Conservation (phyloP, 2,329 filamentous ascomycete species). For the Cladosporium sp. region DNA sequence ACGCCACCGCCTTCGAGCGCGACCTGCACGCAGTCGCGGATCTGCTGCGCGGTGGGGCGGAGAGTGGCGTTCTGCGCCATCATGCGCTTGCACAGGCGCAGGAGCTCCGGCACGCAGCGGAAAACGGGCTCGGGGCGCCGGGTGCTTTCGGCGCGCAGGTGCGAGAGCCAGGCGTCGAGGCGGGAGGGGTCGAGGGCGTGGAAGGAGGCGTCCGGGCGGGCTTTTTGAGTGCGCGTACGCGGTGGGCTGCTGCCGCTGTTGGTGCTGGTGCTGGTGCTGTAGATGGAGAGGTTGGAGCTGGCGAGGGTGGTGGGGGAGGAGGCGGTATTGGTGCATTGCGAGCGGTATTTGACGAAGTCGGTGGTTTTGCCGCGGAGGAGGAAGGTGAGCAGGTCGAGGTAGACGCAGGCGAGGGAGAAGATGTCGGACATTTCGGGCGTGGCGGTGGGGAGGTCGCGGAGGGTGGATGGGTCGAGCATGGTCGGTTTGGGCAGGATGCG, state of each 20-base stretch:
- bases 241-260: background rate
- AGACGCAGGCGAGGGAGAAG: constrained; percentile 69
- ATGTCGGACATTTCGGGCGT: constrained; percentile 55
- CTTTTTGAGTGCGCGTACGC: constrained; percentile 7
- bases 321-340: constrained; percentile 21
- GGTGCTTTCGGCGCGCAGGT: constrained; percentile 26
- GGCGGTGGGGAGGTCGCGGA: constrained; percentile 37
- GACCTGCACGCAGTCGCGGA: constrained; percentile 35
- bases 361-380: constrained; percentile 63
- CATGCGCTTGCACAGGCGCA: constrained; percentile 41
- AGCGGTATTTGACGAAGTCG: constrained; percentile 63
- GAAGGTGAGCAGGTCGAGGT: constrained; percentile 67
- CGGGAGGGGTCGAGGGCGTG: constrained; percentile 63
- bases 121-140: constrained; percentile 28
- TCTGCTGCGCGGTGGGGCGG: constrained; percentile 39
- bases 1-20: constrained; percentile 26
- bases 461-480: constrained; percentile 39
- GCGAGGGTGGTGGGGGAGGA: background rate
- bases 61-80: constrained; percentile 37
- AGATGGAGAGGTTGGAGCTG: constrained; percentile 6
- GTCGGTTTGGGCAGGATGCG: constrained; percentile 23
- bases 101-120: constrained; percentile 37
- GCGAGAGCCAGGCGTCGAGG: constrained; percentile 66
- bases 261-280: background rate
- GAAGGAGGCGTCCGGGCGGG: constrained; percentile 60